Base-by-base conservation (phyloP, 2,329 filamentous ascomycete genomes). In the Pyrenophora seminiperda region DNA sequence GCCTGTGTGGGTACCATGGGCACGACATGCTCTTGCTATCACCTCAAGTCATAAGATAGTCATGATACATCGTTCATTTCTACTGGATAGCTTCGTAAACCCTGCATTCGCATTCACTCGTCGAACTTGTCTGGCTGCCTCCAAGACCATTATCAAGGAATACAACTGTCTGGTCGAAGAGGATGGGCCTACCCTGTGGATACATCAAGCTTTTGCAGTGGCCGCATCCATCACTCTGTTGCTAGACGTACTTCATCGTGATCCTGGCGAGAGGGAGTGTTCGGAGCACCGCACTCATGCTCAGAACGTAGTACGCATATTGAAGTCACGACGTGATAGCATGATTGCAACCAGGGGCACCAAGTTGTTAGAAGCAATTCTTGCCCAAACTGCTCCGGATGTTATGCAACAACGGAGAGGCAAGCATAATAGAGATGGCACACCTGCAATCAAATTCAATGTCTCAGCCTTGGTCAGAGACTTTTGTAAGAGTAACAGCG, bases 61-160 rank as follows among this genome's bases (percentile, higher is more conserved):
- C 50, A 75, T 74, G 72, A 72, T 74, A 10, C 69, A 73, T 37
- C 58, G 73, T 10, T 71, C 73, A 17, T 75, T 74, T 39, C 55
- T 74, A n/a, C 41, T 42, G 14, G 51, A 50, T 6, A 74, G 71
- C 32, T 74, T 75, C 40, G 66, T 64, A 0, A 73, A 73, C 29
- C 61, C 65, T 1, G 65, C 67, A 71, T 75, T 53, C 61, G 60
- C 6, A 62, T 73, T 37, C 14, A 74, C 71, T 1, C 60, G 72
- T 9, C 59, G 66, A 33, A 74, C 72, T 0, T 74, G 73, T 29
- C 65, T 74, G 45, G 71, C 69, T 11, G 71, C 72, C 9, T 67
- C 72, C 17, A 66, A 62, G 58, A 75, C 61, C 37, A 76, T 76
- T 54, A 41, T 66, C 47, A 70, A 72, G 22, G 72, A 73, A 43